Evolutionary conservation across 306 rosid genomes (phyloP), one percentile per base, ranked within the genome.

Genomic region (Arachis stenosperma): DNA sequence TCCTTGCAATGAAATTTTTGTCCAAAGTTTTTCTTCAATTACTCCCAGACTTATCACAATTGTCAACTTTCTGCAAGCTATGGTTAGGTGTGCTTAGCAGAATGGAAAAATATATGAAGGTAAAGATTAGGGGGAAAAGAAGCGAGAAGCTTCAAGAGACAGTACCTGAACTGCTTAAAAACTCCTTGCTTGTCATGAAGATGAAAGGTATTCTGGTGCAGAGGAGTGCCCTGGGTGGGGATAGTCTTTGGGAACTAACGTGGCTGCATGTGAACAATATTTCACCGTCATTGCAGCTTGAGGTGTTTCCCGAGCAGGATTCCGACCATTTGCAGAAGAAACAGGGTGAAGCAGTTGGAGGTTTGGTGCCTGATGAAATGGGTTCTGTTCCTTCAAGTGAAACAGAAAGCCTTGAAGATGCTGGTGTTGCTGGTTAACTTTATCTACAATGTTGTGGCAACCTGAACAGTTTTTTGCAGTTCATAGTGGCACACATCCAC

Each of bases 221-320:
- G 61, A 94, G 91, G 83, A 86, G 90, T 74, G 96, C 97, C 36
- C 62, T 94, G 66, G 99, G 97, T 17, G 99, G 95, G 54, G 96
- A 91, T 76, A 91, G 99, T 85, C 81, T 94, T 73, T 94, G 99
- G 99, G 95, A 94, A 79, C 75, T 91, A 82, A 94, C 99, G 61
- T 94, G 97, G 99, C 80, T 91, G 56, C 95, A 94, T 61, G 97
- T 90, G 65, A 94, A 91, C 68, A 91, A 84, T 79, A 88, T 94
- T 71, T 84, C 90, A n/a, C 88, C 91, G 0, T 85, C 91, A 8
- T 83, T 91, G 90, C 95, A 94, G 74, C 80, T 90, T 9, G 98
- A 94, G 74, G 91, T 94, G 50, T 94, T 89, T 82, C 92, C 97
- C 0, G 90, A 89, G 80, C 98, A 91, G 78, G 87, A 78, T 71